A percentile compares a stretch with the other conserved stretches of the same genome.
Evolutionary conservation across 2,329 filamentous ascomycete species (phyloP).

Genomic region (Ascochyta lentis): DNA sequence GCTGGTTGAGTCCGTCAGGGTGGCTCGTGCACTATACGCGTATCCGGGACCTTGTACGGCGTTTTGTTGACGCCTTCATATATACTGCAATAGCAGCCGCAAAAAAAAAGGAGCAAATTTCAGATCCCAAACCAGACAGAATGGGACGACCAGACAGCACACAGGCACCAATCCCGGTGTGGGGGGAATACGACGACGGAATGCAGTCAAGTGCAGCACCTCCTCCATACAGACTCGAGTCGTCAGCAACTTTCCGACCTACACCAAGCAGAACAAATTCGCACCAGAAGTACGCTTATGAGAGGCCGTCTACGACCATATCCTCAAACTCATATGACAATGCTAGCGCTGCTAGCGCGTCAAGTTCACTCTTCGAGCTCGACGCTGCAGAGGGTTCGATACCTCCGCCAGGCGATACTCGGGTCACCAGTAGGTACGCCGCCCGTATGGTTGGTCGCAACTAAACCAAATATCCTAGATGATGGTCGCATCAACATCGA

Average conservation of each 20-base stretch:
- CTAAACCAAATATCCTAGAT: conserved; percentile 13
- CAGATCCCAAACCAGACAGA: not conserved
- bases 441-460: rapidly evolving
- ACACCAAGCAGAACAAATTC: not conserved
- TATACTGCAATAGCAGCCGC: not conserved
- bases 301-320: not conserved
- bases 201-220: conserved; percentile 1
- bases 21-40: conserved; percentile 15
- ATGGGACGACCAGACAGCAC: conserved; percentile 5
- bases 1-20: not conserved
- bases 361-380: not conserved
- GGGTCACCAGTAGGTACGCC: conserved; percentile 16
- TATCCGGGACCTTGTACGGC: conserved; percentile 4
- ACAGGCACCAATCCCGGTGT: conserved; percentile 6
- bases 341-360: not conserved
- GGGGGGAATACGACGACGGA: conserved; percentile 5
- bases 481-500: conserved; percentile 38
- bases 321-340: not conserved
- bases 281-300: not conserved
- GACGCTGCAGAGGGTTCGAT: conserved; percentile 5
- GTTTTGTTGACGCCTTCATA: not conserved
- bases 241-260: not conserved
- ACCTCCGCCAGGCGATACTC: conserved; percentile 20
- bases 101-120: not conserved
- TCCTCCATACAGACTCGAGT: conserved; percentile 5